phyloP scores from a whole-genome alignment of 495 filamentous ascomycete genomes.

The Aspergillus affinis region DNA sequence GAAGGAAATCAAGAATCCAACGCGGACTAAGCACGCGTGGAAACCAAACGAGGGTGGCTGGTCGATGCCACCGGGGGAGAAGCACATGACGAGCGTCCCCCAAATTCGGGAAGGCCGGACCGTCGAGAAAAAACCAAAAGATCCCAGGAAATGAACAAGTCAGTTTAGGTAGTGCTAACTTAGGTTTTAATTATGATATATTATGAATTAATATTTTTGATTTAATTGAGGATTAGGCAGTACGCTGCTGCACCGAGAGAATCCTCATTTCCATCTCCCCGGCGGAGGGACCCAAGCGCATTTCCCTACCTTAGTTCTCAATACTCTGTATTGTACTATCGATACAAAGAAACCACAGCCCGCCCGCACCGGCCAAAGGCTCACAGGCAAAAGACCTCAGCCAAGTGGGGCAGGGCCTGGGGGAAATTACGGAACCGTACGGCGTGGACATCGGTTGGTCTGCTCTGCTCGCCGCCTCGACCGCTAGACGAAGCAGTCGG shows the following conservation, averaged over 20 bases:
- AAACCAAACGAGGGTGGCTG: neutral
- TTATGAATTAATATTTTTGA: too few species aligned
- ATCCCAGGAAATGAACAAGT: neutral
- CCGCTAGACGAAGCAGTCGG: conserved; percentile 21
- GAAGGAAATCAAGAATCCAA: neutral
- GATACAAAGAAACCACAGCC: too few species aligned
- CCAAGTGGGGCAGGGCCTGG: conserved; percentile 20
- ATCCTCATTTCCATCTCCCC: neutral
- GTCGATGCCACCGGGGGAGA: too few species aligned
- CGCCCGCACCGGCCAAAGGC: neutral
- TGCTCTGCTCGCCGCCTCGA: conserved; percentile 19
- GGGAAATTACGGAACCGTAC: conserved; percentile 20
- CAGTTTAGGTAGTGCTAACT: too few species aligned
- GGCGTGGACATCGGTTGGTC: conserved; percentile 17
- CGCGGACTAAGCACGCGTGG: neutral
- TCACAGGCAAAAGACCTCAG: too few species aligned
- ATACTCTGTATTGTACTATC: too few species aligned
- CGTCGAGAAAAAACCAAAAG: neutral
- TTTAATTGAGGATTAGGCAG: too few species aligned
- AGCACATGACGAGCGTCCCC: neutral
- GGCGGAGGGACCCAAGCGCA: too few species aligned
- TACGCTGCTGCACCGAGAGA: neutral
- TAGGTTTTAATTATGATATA: too few species aligned
- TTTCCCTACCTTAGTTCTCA: too few species aligned
- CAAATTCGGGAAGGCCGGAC: neutral